These are phyloP conservation scores for Starmerella stigmatis DNA, from an alignment of 805 yeast species.

Conservation along the genomic window DNA sequence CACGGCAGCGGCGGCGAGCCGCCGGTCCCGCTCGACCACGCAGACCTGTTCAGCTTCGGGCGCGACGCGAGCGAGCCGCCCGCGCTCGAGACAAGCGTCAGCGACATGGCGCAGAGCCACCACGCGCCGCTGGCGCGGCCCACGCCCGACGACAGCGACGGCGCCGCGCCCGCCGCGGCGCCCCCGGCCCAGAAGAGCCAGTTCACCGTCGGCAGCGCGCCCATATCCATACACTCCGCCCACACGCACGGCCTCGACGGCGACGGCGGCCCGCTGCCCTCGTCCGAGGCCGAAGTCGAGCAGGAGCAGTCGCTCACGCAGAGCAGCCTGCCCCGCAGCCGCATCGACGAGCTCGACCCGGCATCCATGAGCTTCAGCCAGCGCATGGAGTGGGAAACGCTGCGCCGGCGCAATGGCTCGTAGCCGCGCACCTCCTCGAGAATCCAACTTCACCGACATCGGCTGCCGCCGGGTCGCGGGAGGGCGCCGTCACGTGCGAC, in stretches of 20 bases:
- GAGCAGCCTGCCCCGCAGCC: not conserved
- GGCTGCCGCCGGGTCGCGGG: too few relatives aligned
- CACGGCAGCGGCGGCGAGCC: not conserved
- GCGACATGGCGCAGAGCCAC: conserved; percentile 1
- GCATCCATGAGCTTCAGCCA: conserved; percentile 26
- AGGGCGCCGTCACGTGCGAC: too few relatives aligned
- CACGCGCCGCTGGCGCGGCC: not conserved
- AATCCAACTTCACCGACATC: too few relatives aligned
- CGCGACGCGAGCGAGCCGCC: not conserved
- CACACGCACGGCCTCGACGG: conserved; percentile 11
- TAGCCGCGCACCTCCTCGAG: too few relatives aligned
- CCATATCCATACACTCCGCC: conserved; percentile 14
- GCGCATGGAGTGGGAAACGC: conserved; percentile 26
- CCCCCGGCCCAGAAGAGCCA: not conserved
- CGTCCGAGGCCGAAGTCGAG: conserved; percentile 1
- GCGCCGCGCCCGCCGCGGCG: conserved; percentile 3
- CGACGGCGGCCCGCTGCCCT: conserved; percentile 19
- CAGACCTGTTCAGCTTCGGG: conserved; percentile 11
- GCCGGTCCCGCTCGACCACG: not conserved
- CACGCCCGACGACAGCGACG: too few relatives aligned
- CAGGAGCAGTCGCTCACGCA: conserved; percentile 1
- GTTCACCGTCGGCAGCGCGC: conserved; percentile 14
- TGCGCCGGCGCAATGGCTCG: conserved; percentile 6
- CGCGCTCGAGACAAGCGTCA: not conserved
- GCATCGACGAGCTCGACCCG: conserved; percentile 14